Percentiles rank a stretch among this genome's conserved stretches.
Conservation (phyloP, 441 rosid species). For the Flueggea neowawraea region DNA sequence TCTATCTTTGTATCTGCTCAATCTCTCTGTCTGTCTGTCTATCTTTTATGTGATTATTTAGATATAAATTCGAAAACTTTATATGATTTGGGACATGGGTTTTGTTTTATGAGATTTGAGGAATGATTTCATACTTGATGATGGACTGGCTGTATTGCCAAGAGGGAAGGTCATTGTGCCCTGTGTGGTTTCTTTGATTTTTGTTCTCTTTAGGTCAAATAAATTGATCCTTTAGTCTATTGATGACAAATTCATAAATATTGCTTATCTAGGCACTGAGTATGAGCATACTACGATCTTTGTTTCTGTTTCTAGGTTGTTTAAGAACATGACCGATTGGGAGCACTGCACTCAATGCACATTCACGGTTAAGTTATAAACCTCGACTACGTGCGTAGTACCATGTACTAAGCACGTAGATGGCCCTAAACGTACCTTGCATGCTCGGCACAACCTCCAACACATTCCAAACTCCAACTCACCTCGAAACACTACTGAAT, state of each 20-base stretch:
- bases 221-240: too few relatives aligned
- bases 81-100: neutral
- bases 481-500: too few relatives aligned
- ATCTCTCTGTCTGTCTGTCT: neutral
- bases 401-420: too few relatives aligned
- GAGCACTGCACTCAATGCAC: too few relatives aligned
- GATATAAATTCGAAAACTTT: neutral
- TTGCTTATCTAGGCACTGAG: slow-evolving; percentile 2
- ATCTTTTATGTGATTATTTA: neutral
- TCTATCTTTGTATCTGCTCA: too few relatives aligned
- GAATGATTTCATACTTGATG: slow-evolving; percentile 67
- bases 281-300: slow-evolving; percentile 1
- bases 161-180: slow-evolving; percentile 70
- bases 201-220: too few relatives aligned
- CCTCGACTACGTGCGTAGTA: too few relatives aligned
- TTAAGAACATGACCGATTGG: slow-evolving; percentile 66
- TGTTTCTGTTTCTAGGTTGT: slow-evolving; percentile 46
- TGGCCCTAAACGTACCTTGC: too few relatives aligned
- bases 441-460: too few relatives aligned
- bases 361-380: too few relatives aligned
- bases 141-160: slow-evolving; percentile 41
- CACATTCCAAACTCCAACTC: too few relatives aligned
- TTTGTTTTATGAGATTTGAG: slow-evolving; percentile 18
- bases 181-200: too few relatives aligned
- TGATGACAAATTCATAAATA: neutral